These are phyloP conservation scores for Cinnamomum micranthum DNA, from an alignment of 164 flowering plant species.

Conservation along the genomic window DNA sequence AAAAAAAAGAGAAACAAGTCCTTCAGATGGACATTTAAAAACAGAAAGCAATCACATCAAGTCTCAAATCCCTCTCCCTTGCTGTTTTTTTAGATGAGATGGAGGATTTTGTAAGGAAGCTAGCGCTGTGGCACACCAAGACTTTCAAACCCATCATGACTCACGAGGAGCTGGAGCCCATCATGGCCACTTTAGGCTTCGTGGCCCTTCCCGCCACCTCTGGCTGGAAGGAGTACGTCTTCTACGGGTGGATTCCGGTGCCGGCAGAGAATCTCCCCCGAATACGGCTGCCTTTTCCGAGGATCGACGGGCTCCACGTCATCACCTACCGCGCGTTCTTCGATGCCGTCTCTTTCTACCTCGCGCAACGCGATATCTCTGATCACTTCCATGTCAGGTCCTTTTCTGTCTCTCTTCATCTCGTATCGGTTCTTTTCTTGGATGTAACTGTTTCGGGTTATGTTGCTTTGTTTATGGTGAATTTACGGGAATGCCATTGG, in stretches of 20 bases:
- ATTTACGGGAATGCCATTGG: background rate
- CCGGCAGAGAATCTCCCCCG: conserved; percentile 24
- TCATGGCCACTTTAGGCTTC: conserved; percentile 55
- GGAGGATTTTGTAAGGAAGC: conserved; percentile 45
- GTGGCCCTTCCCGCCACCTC: conserved; percentile 15
- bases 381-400: conserved; percentile 62
- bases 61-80: background rate
- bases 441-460: background rate
- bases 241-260: conserved; percentile 16
- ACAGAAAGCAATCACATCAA: background rate
- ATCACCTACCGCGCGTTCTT: conserved; percentile 53
- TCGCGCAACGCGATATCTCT: conserved; percentile 41
- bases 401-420: background rate
- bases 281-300: conserved; percentile 49
- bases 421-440: conserved; percentile 2
- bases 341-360: conserved; percentile 52
- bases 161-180: conserved; percentile 68
- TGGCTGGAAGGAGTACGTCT: conserved; percentile 46
- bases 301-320: conserved; percentile 62
- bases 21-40: background rate
- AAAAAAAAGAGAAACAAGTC: too few species aligned
- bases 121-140: conserved; percentile 58
- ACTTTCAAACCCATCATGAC: conserved; percentile 60
- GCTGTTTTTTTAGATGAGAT: conserved; percentile 9
- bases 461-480: background rate